phyloP scores from a whole-genome alignment of 345 rosid genomes.

The Adansonia digitata region DNA sequence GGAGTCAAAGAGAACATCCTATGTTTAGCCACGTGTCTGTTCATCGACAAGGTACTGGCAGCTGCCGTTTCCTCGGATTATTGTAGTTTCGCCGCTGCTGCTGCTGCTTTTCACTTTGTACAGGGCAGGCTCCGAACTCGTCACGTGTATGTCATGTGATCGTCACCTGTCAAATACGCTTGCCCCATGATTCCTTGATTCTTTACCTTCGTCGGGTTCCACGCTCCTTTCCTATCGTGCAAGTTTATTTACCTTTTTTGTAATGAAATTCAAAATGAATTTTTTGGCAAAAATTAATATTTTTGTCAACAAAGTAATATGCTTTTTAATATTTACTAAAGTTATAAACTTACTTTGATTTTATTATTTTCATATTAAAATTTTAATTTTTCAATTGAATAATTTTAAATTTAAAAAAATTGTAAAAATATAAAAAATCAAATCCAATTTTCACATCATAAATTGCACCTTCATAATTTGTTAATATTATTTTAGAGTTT shows the following conservation, averaged over 20 bases:
- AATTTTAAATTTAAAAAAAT: too few relatives aligned
- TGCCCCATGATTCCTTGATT: too few relatives aligned
- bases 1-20: neutral
- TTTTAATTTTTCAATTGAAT: too few relatives aligned
- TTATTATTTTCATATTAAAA: neutral
- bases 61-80: neutral
- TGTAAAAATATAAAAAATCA: too few relatives aligned
- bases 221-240: neutral
- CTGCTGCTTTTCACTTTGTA: neutral
- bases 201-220: neutral
- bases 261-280: neutral
- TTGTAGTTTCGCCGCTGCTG: neutral
- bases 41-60: neutral
- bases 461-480: too few relatives aligned
- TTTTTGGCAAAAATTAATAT: neutral
- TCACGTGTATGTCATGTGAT: slow-evolving; percentile 2
- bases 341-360: too few relatives aligned
- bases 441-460: too few relatives aligned
- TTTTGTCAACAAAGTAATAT: neutral
- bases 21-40: neutral
- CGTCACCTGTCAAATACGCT: neutral
- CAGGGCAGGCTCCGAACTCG: neutral
- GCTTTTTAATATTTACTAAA: neutral
- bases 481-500: too few relatives aligned
- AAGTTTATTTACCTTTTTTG: neutral